These are phyloP conservation scores for Saccharomyces hybrid DNA, from an alignment of 1,139 yeast species.

Conservation along the genomic window DNA sequence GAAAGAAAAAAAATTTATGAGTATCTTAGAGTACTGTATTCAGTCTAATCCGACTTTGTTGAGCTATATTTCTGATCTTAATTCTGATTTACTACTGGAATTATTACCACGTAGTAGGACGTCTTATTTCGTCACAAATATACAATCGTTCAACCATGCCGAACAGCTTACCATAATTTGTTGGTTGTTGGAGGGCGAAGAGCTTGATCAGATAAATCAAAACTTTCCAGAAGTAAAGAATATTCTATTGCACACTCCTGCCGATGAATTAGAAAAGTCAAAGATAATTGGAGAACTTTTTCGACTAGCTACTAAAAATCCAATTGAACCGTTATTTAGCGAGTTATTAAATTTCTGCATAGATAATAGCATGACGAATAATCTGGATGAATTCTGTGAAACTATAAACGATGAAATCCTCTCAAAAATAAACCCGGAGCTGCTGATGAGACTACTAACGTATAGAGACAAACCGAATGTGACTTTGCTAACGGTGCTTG, in stretches of 20 bases:
- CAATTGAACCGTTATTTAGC: neutral
- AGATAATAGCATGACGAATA: neutral
- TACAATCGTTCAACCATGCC: neutral
- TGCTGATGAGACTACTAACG: neutral
- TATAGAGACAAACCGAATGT: neutral
- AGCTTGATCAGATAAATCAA: neutral
- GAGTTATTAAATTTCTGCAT: neutral
- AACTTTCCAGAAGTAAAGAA: neutral
- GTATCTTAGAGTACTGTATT: neutral
- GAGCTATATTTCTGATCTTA: neutral
- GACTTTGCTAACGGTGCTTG: neutral
- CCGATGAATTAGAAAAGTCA: neutral
- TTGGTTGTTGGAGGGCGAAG: neutral
- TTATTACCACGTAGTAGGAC: neutral
- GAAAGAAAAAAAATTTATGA: neutral
- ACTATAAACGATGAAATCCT: neutral
- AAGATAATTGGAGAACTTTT: neutral
- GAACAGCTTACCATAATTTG: neutral
- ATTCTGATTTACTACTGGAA: neutral
- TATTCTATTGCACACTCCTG: neutral
- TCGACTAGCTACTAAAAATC: neutral
- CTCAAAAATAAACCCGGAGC: neutral
- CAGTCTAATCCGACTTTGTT: neutral
- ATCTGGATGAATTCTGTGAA: neutral
- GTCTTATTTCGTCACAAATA: neutral